Percentiles rank a stretch among this genome's conserved stretches.
phyloP scores from a whole-genome alignment of 169 alveolate genomes.

The Cryptosporidium ubiquitum region DNA sequence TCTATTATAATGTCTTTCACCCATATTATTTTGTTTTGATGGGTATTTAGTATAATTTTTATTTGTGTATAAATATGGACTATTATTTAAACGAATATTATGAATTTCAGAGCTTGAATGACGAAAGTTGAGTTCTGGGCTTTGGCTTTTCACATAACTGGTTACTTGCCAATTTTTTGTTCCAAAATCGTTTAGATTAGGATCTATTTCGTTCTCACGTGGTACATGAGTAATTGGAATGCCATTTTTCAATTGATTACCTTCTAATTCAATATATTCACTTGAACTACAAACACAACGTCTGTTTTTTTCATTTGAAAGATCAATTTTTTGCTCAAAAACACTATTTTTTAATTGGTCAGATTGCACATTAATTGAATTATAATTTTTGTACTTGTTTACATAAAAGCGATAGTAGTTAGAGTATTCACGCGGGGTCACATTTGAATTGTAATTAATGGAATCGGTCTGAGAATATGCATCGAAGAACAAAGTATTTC shows the following conservation, averaged over 20 bases:
- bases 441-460: neutral
- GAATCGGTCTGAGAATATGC: slow-evolving; percentile 46
- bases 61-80: neutral
- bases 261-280: neutral
- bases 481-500: neutral
- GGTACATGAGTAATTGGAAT: neutral
- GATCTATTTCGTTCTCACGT: neutral
- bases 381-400: slow-evolving; percentile 13
- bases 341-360: neutral
- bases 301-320: neutral
- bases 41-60: neutral
- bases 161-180: neutral
- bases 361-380: neutral
- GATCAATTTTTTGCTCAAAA: neutral
- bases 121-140: neutral
- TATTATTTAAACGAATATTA: neutral
- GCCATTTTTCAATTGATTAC: neutral
- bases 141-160: neutral
- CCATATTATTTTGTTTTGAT: neutral
- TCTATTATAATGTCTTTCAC: neutral
- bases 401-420: slow-evolving; percentile 17
- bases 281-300: neutral
- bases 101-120: neutral
- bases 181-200: neutral
- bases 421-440: slow-evolving; percentile 37